Conservation (phyloP, 2,329 filamentous ascomycete species). For the Dothistroma septosporum region DNA sequence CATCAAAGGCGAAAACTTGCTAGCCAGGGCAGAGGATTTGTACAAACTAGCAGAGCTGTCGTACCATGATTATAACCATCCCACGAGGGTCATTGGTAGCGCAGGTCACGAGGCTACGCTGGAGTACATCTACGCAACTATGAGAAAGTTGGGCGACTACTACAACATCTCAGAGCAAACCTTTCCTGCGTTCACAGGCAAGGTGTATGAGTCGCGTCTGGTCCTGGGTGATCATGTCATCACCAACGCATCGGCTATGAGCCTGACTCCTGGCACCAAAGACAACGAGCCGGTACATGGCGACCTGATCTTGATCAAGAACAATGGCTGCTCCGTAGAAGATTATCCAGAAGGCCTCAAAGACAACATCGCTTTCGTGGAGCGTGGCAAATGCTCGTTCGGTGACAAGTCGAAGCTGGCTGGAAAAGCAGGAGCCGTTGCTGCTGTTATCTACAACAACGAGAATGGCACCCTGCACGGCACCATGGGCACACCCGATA, state of each 20-base stretch:
- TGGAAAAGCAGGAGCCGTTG: slow-evolving; percentile 64
- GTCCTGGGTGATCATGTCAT: slow-evolving; percentile 57
- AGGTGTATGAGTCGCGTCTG: slow-evolving; percentile 27
- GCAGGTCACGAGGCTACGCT: slow-evolving; percentile 24
- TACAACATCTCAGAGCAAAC: slow-evolving; percentile 55
- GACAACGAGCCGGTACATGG: slow-evolving; percentile 27
- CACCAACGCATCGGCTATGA: slow-evolving; percentile 59
- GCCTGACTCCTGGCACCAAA: slow-evolving; percentile 24
- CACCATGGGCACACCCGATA: slow-evolving; percentile 61
- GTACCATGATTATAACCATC: slow-evolving; percentile 60
- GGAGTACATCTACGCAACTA: slow-evolving; percentile 30
- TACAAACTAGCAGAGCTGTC: slow-evolving; percentile 59
- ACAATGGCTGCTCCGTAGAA: slow-evolving; percentile 59
- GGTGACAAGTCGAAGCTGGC: slow-evolving; percentile 66
- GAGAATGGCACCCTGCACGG: slow-evolving; percentile 53
- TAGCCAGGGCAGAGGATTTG: slow-evolving; percentile 57
- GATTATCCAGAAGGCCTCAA: slow-evolving; percentile 59
- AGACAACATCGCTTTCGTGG: slow-evolving; percentile 66
- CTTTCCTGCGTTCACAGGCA: slow-evolving; percentile 29
- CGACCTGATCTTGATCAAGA: slow-evolving; percentile 50
- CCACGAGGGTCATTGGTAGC: slow-evolving; percentile 67
- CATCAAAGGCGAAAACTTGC: slow-evolving; percentile 55
- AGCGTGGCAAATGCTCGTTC: slow-evolving; percentile 67
- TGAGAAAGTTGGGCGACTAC: slow-evolving; percentile 53
- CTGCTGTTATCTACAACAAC: slow-evolving; percentile 74